Percentiles rank a stretch among this genome's conserved stretches.
Evolutionary conservation across 495 filamentous ascomycete species (phyloP).

Genomic region (Hyaloscypha hepaticicola): DNA sequence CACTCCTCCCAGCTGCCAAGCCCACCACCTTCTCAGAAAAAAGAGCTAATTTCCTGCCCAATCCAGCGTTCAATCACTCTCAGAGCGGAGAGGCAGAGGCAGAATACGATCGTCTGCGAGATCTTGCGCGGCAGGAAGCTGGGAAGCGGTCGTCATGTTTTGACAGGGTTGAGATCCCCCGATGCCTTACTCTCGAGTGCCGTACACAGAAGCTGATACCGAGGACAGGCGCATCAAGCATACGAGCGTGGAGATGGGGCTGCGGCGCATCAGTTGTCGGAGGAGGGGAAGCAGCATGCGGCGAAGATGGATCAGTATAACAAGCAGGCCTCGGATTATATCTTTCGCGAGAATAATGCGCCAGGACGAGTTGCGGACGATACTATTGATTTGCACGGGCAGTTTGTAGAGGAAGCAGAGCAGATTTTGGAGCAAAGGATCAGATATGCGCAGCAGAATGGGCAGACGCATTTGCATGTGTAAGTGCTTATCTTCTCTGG

Average conservation of each 20-base stretch:
- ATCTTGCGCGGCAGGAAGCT: slow-evolving; percentile 75
- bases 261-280: slow-evolving; percentile 72
- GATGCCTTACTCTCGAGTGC: background rate
- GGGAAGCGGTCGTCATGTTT: slow-evolving; percentile 74
- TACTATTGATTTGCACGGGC: slow-evolving; percentile 91
- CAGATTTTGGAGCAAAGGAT: slow-evolving; percentile 83
- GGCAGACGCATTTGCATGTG: slow-evolving; percentile 77
- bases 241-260: slow-evolving; percentile 80
- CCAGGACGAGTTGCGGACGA: slow-evolving; percentile 66
- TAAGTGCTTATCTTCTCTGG: slow-evolving; percentile 33
- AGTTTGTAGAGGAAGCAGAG: slow-evolving; percentile 92
- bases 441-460: slow-evolving; percentile 63
- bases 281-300: slow-evolving; percentile 82
- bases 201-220: slow-evolving; percentile 10
- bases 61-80: slow-evolving; percentile 77
- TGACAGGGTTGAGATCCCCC: slow-evolving; percentile 49
- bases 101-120: slow-evolving; percentile 90
- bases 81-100: slow-evolving; percentile 65
- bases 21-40: background rate
- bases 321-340: slow-evolving; percentile 84
- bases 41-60: slow-evolving; percentile 7
- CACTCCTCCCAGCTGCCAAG: background rate
- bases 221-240: slow-evolving; percentile 66
- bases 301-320: slow-evolving; percentile 79
- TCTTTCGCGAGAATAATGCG: slow-evolving; percentile 92